phyloP scores from a whole-genome alignment of 1,284 basidiomycete genomes.

The Puccinia hordei region DNA sequence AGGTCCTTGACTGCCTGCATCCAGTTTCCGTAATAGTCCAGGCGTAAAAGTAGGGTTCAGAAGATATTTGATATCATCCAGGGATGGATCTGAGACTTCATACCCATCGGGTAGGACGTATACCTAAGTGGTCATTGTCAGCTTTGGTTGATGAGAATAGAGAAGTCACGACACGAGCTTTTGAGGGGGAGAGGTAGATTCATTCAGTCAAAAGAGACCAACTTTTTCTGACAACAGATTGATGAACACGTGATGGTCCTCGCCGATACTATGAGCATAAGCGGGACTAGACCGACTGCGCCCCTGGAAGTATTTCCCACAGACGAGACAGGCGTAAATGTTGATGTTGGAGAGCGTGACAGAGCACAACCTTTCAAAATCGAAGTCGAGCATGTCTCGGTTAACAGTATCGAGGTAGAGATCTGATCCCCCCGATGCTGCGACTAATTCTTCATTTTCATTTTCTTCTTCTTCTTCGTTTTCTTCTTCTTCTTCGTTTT shows the following conservation, averaged over 20 bases:
- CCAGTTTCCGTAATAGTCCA: slow-evolving; percentile 68
- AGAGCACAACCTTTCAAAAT: slow-evolving; percentile 98
- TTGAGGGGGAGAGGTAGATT: not conserved
- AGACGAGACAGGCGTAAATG: slow-evolving; percentile 95
- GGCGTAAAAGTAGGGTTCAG: slow-evolving; percentile 77
- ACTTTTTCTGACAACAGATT: slow-evolving; percentile 90
- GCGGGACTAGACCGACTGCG: slow-evolving; percentile 89
- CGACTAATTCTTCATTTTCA: not conserved
- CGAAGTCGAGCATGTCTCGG: slow-evolving; percentile 77
- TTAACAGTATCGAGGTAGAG: slow-evolving; percentile 54
- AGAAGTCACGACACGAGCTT: slow-evolving; percentile 13
- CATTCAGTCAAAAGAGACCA: slow-evolving; percentile 52
- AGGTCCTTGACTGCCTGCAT: slow-evolving; percentile 55
- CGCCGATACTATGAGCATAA: slow-evolving; percentile 94
- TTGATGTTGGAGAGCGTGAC: slow-evolving; percentile 95
- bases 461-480: slow-evolving; percentile 4
- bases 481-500: slow-evolving; percentile 33
- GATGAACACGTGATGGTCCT: slow-evolving; percentile 97
- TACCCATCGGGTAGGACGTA: slow-evolving; percentile 99
- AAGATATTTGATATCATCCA: slow-evolving; percentile 90
- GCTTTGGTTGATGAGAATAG: not conserved
- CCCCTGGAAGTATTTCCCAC: slow-evolving; percentile 98
- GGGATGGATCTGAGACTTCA: slow-evolving; percentile 86
- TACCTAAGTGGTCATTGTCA: slow-evolving; percentile 65
- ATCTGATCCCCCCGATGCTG: slow-evolving; percentile 22